A percentile compares a stretch with the other conserved stretches of the same genome.
phyloP scores from a whole-genome alignment of 805 yeast species.

The Saturnispora saitoi region DNA sequence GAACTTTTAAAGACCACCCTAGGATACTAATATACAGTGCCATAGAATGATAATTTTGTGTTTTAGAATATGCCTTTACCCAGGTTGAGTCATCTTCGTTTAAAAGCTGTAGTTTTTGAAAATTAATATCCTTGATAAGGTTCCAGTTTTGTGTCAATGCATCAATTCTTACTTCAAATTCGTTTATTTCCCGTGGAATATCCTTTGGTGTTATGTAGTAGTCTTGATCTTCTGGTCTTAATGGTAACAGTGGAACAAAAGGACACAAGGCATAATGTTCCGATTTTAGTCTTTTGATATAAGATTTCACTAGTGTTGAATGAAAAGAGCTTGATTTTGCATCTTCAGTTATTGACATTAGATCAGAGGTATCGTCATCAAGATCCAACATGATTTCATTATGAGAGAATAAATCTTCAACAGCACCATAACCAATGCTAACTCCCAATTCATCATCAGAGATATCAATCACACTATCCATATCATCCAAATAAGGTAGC shows the following conservation, averaged over 20 bases:
- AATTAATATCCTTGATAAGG: slow-evolving; percentile 11
- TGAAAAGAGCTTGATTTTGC: slow-evolving; percentile 9
- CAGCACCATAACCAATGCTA: slow-evolving; percentile 8
- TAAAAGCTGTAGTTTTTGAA: slow-evolving; percentile 1
- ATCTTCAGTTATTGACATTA: slow-evolving; percentile 2
- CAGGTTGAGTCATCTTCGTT: slow-evolving; percentile 1
- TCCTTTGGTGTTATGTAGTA: slow-evolving; percentile 23
- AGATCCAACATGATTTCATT: slow-evolving; percentile 5
- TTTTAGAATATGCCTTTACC: slow-evolving; percentile 6
- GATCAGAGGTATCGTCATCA: slow-evolving; percentile 18
- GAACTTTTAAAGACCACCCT: slow-evolving; percentile 32
- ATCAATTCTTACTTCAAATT: slow-evolving; percentile 14
- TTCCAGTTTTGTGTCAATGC: slow-evolving; percentile 13
- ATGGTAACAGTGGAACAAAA: slow-evolving; percentile 12
- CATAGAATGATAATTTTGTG: slow-evolving; percentile 7
- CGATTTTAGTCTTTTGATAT: slow-evolving; percentile 17
- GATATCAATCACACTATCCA: not conserved
- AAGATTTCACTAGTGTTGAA: slow-evolving; percentile 21
- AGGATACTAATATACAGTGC: slow-evolving; percentile 18
- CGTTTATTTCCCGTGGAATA: slow-evolving; percentile 18
- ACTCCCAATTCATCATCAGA: slow-evolving; percentile 8
- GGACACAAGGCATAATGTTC: slow-evolving; percentile 26
- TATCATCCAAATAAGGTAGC: slow-evolving; percentile 3
- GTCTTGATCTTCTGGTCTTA: slow-evolving; percentile 16
- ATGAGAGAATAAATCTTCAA: not conserved